Evolutionary conservation across 1,284 basidiomycete species (phyloP).

Genomic region (Apiotrichum akiyoshidainum): DNA sequence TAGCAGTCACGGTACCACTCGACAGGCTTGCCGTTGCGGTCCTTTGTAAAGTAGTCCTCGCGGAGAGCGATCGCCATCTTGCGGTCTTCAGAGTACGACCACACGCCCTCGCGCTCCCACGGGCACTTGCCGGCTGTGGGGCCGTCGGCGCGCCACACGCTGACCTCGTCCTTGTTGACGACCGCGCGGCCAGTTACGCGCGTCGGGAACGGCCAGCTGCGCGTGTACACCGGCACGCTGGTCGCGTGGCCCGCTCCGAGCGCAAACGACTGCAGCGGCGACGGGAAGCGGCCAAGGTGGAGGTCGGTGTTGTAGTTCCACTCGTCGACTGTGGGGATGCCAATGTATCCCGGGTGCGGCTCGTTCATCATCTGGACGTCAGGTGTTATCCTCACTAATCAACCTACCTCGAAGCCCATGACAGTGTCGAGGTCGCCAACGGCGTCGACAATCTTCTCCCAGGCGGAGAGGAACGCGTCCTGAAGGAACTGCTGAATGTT

Average conservation of each 20-base stretch:
- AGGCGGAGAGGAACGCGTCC: conserved; percentile 73
- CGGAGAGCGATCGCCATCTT: conserved; percentile 70
- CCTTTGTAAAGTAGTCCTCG: conserved; percentile 78
- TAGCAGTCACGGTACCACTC: conserved; percentile 85
- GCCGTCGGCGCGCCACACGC: conserved; percentile 68
- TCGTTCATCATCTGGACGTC: conserved; percentile 80
- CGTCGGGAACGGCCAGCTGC: conserved; percentile 81
- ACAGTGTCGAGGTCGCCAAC: conserved; percentile 74
- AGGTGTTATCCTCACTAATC: background rate
- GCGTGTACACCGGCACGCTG: conserved; percentile 66
- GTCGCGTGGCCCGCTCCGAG: conserved; percentile 76
- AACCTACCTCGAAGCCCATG: conserved; percentile 77
- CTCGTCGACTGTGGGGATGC: conserved; percentile 72
- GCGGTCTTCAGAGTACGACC: conserved; percentile 77
- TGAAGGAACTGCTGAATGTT: conserved; percentile 82
- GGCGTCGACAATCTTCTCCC: conserved; percentile 64
- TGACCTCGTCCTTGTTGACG: conserved; percentile 56
- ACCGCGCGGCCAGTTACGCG: conserved; percentile 53
- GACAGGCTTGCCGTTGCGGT: conserved; percentile 64
- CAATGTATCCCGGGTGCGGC: conserved; percentile 88
- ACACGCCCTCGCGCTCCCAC: conserved; percentile 90
- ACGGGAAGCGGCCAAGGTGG: conserved; percentile 77
- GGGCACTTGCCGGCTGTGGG: conserved; percentile 69
- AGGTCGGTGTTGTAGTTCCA: conserved; percentile 94
- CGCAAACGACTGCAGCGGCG: conserved; percentile 78